These are phyloP conservation scores for Nosema muscidifuracis DNA, from an alignment of 371 early-diverging fungal genomes.

Conservation along the genomic window DNA sequence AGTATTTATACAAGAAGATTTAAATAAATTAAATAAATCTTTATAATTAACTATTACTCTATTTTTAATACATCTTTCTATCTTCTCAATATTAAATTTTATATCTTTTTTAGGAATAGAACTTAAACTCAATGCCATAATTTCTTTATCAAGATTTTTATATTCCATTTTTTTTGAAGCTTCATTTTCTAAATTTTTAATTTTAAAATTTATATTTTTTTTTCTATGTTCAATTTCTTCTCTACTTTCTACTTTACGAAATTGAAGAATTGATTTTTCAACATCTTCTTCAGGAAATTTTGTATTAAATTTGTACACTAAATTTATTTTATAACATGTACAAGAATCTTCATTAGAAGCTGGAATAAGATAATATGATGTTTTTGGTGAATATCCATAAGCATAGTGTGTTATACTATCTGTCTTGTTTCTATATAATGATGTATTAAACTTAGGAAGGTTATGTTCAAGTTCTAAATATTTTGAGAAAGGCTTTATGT, in stretches of 20 bases:
- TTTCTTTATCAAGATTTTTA: not conserved
- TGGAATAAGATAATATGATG: not conserved
- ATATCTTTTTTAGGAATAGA: not conserved
- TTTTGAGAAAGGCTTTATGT: not conserved
- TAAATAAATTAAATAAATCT: conserved; percentile 26
- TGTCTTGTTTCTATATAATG: not conserved
- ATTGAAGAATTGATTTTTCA: conserved; percentile 1
- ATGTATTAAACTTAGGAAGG: not conserved
- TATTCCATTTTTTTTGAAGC: not conserved
- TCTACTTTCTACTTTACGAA: conserved; percentile 52
- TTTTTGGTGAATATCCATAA: not conserved
- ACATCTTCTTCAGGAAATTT: not conserved
- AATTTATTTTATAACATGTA: conserved; percentile 2
- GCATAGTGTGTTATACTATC: not conserved
- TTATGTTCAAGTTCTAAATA: not conserved
- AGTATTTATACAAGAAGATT: too few species aligned
- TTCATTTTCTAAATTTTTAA: conserved; percentile 44
- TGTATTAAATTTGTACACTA: conserved; percentile 10
- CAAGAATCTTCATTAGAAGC: not conserved
- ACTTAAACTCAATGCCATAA: not conserved
- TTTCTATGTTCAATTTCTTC: conserved; percentile 55
- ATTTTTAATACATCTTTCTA: conserved; percentile 38
- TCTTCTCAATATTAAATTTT: not conserved
- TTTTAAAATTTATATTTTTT: conserved; percentile 48
- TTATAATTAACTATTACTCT: conserved; percentile 37